Conservation (phyloP, 768 basidiomycete genomes). For the Trametes punicea region DNA sequence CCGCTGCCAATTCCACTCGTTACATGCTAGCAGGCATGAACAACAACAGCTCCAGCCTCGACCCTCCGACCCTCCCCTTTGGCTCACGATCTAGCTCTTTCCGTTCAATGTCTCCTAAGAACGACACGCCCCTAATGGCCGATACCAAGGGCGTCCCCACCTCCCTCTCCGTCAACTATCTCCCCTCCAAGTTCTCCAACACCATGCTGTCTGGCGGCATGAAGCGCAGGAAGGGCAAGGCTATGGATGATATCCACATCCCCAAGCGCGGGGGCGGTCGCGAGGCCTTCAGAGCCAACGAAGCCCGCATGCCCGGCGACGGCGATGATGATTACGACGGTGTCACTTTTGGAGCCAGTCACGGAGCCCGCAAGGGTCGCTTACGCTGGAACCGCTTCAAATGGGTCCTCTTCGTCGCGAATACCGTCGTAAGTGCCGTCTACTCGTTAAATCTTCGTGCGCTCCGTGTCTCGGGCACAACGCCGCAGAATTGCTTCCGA, state of each 20-base stretch:
- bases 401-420: constrained; percentile 70
- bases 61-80: constrained; percentile 42
- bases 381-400: constrained; percentile 84
- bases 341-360: constrained; percentile 38
- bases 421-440: constrained; percentile 44
- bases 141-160: constrained; percentile 20
- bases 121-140: constrained; percentile 24
- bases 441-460: no score
- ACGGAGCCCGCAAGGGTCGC: constrained; percentile 38
- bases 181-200: constrained; percentile 71
- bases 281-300: constrained; percentile 47
- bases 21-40: constrained; percentile 42
- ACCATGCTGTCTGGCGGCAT: constrained; percentile 39
- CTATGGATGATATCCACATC: constrained; percentile 33
- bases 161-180: constrained; percentile 65
- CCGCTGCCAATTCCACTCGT: constrained; percentile 45
- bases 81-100: constrained; percentile 25
- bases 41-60: constrained; percentile 29
- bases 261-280: constrained; percentile 70
- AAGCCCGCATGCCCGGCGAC: constrained; percentile 37
- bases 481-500: neutral
- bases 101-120: constrained; percentile 27
- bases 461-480: no score
- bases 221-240: constrained; percentile 38
- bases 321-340: constrained; percentile 40